Percentiles rank a stretch among this genome's conserved stretches.
Evolutionary conservation across 305 asterid genomes (phyloP).

Genomic region (Ruellia speciosa): DNA sequence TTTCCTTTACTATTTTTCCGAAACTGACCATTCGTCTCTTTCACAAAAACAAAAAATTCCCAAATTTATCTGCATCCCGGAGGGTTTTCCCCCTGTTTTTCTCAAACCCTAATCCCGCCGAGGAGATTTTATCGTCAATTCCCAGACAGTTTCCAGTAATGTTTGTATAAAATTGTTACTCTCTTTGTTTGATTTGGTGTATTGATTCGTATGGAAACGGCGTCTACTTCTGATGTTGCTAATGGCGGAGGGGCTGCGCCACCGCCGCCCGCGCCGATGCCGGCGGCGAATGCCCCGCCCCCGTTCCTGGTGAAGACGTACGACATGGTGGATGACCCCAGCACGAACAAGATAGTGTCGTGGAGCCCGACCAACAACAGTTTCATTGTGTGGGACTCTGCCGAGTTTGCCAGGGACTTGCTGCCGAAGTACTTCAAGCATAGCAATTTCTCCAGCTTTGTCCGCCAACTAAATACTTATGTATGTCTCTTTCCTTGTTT

Average conservation of each 20-base stretch:
- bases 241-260: background rate
- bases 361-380: slow-evolving; percentile 22
- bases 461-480: slow-evolving; percentile 25
- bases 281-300: slow-evolving; percentile 14
- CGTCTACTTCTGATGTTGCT: background rate
- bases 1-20: background rate
- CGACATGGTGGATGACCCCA: slow-evolving; percentile 22
- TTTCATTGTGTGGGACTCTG: slow-evolving; percentile 25
- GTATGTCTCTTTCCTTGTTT: slow-evolving; percentile 3
- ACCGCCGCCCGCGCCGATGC: slow-evolving; percentile 5
- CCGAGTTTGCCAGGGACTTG: slow-evolving; percentile 16
- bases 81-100: background rate
- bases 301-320: slow-evolving; percentile 24
- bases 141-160: background rate
- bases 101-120: background rate
- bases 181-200: background rate
- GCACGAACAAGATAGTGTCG: slow-evolving; percentile 20
- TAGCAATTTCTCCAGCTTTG: slow-evolving; percentile 26
- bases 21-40: background rate
- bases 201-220: background rate
- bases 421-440: slow-evolving; percentile 25
- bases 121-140: background rate
- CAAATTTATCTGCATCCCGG: background rate
- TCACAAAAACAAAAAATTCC: no score
- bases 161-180: background rate